Percentiles rank a stretch among this genome's conserved stretches.
phyloP scores from a whole-genome alignment of 805 yeast genomes.

The Suhomyces sp. region DNA sequence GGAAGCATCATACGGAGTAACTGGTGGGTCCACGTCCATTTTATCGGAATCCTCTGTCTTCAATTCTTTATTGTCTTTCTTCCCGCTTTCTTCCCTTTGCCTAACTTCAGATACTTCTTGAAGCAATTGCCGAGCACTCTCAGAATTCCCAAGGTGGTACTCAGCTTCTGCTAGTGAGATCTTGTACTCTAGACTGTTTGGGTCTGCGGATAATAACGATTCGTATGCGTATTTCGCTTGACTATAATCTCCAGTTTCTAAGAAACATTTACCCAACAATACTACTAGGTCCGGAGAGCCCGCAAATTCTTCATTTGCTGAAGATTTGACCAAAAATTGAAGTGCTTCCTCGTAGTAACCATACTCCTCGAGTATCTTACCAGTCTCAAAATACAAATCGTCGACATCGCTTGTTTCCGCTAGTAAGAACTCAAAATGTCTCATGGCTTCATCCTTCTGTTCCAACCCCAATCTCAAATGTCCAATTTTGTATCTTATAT shows the following conservation, averaged over 20 bases:
- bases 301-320: conserved; percentile 51
- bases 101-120: conserved; percentile 49
- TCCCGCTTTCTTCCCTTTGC: conserved; percentile 6
- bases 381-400: conserved; percentile 78
- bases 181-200: conserved; percentile 67
- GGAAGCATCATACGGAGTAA: conserved; percentile 4
- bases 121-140: conserved; percentile 52
- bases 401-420: conserved; percentile 60
- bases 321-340: conserved; percentile 56
- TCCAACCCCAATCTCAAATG: conserved; percentile 64
- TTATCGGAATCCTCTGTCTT: conserved; percentile 12
- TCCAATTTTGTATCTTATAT: conserved; percentile 81
- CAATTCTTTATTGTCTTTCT: conserved; percentile 25
- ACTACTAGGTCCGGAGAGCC: conserved; percentile 48
- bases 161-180: conserved; percentile 80
- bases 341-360: conserved; percentile 77
- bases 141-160: conserved; percentile 60
- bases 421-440: conserved; percentile 61
- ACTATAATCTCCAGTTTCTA: conserved; percentile 66
- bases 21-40: conserved; percentile 8
- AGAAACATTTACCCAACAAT: conserved; percentile 72
- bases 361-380: conserved; percentile 63
- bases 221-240: conserved; percentile 62
- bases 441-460: conserved; percentile 65
- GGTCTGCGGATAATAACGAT: conserved; percentile 52